Percentiles rank a stretch among this genome's conserved stretches.
These are phyloP conservation scores for Microdochium paspali DNA, from an alignment of 2,329 filamentous ascomycete genomes.

Conservation along the genomic window DNA sequence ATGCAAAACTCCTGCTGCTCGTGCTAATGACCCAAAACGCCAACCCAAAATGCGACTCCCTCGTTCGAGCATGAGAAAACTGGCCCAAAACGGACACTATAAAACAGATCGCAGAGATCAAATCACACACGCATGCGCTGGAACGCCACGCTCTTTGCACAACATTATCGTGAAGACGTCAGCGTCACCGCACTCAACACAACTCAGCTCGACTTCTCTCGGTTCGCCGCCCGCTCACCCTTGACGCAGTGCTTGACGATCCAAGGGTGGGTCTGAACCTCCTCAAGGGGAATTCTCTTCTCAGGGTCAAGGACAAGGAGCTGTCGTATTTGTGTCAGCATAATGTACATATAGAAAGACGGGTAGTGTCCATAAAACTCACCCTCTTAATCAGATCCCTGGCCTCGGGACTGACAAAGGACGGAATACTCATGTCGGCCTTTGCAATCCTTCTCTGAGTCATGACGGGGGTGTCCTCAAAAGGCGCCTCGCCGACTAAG, in stretches of 20 bases:
- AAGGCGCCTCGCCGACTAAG: conserved; percentile 88
- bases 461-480: conserved; percentile 92
- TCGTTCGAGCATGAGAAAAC: not conserved
- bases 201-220: conserved; percentile 30
- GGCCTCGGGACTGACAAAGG: conserved; percentile 83
- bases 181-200: not conserved
- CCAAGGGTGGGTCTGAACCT: conserved; percentile 88
- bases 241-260: conserved; percentile 88
- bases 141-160: not conserved
- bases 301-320: conserved; percentile 87
- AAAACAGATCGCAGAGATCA: conserved; percentile 2
- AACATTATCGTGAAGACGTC: not conserved
- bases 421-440: conserved; percentile 86
- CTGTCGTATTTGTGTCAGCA: conserved; percentile 27
- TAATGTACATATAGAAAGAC: too few species aligned
- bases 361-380: too few species aligned
- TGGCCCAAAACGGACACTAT: not conserved
- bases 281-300: conserved; percentile 82
- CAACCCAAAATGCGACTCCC: conserved; percentile 2
- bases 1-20: conserved; percentile 11
- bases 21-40: not conserved
- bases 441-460: conserved; percentile 83
- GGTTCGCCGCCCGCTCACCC: conserved; percentile 42
- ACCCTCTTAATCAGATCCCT: conserved; percentile 88
- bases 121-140: conserved; percentile 7